Conservation (phyloP, 2,329 filamentous ascomycete genomes). For the Diaporthe citriasiana region DNA sequence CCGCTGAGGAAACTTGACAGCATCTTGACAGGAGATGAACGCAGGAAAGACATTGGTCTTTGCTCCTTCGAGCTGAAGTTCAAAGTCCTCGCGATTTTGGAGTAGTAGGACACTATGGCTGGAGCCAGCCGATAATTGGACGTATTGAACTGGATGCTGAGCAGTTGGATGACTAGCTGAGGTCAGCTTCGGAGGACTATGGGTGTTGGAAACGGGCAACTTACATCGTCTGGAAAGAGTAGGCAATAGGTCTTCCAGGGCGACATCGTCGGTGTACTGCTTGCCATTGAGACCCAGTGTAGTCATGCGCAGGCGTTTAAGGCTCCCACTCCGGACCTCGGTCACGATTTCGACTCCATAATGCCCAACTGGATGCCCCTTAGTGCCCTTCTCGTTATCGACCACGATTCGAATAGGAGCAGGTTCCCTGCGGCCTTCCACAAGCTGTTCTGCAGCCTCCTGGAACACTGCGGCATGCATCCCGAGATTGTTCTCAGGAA, state of each 20-base stretch:
- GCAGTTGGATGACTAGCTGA: constrained; percentile 75
- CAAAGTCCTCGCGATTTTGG: constrained; percentile 80
- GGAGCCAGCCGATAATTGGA: constrained; percentile 75
- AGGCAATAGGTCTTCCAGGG: constrained; percentile 78
- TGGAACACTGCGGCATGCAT: constrained; percentile 80
- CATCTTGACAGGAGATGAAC: constrained; percentile 90
- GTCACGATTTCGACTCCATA: constrained; percentile 80
- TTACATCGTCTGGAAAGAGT: constrained; percentile 81
- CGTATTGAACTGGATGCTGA: constrained; percentile 78
- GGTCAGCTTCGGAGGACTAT: constrained; percentile 51
- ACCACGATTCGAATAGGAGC: constrained; percentile 81
- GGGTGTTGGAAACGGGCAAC: constrained; percentile 47
- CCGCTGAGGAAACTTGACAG: constrained; percentile 85
- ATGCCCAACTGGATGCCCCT: constrained; percentile 75
- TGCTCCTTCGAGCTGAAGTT: constrained; percentile 73
- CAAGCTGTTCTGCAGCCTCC: constrained; percentile 72
- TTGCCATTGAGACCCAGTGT: constrained; percentile 77
- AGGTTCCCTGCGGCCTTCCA: constrained; percentile 76
- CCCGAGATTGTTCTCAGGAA: constrained; percentile 71
- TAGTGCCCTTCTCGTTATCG: constrained; percentile 76
- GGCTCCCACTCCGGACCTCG: constrained; percentile 70
- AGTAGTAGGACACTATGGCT: constrained; percentile 82
- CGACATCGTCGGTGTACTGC: constrained; percentile 81
- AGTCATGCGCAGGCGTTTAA: constrained; percentile 63
- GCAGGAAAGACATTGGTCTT: constrained; percentile 78